phyloP scores from a whole-genome alignment of 345 rosid species.

The Gossypioides kirkii region DNA sequence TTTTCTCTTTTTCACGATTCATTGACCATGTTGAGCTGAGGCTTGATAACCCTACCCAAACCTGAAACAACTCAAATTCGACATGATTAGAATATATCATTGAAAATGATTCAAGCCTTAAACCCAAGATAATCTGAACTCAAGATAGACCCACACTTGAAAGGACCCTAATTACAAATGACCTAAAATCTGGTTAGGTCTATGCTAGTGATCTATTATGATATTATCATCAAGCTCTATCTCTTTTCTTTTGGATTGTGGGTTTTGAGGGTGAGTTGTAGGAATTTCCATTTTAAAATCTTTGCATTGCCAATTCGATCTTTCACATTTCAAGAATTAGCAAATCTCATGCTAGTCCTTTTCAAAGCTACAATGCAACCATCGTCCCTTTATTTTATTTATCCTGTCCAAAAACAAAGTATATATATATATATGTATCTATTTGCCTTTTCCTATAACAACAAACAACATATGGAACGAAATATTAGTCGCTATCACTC shows the following conservation, averaged over 20 bases:
- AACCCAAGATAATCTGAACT: too few species aligned
- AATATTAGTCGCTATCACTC: background rate
- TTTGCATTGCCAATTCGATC: background rate
- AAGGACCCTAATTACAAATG: too few species aligned
- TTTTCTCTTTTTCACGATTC: too few species aligned
- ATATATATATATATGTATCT: background rate
- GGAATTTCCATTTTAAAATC: background rate
- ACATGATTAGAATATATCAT: too few species aligned
- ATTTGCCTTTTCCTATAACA: constrained; percentile 2
- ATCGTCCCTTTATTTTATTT: background rate
- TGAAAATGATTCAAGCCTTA: too few species aligned
- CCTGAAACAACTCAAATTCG: too few species aligned
- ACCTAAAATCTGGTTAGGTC: too few species aligned
- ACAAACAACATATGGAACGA: background rate
- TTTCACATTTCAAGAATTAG: too few species aligned
- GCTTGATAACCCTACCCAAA: too few species aligned
- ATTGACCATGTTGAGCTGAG: too few species aligned
- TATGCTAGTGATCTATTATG: too few species aligned
- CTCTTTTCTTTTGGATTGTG: background rate
- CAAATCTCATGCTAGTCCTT: background rate
- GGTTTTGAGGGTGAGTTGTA: background rate
- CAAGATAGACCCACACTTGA: too few species aligned
- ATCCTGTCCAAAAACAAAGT: background rate
- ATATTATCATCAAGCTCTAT: background rate
- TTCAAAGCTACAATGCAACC: background rate